Evolutionary conservation across 2,329 filamentous ascomycete species (phyloP).

Genomic region (Fusarium continuum): DNA sequence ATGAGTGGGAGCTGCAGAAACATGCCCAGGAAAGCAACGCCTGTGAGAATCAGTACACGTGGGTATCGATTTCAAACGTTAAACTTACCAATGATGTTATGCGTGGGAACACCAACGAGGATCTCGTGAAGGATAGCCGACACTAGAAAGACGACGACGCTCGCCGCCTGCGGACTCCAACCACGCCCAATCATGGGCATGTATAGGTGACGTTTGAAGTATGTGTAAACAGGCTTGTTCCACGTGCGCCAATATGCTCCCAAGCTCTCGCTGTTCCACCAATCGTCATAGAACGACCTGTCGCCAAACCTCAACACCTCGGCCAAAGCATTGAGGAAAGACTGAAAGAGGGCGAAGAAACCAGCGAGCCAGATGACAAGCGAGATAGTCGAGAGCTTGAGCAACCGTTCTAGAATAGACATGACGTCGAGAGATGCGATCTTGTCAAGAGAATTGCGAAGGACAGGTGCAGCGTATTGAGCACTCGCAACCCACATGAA

Average conservation of each 20-base stretch:
- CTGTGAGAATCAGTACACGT: slow-evolving; percentile 51
- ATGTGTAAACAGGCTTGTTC: slow-evolving; percentile 98
- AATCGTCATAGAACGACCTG: slow-evolving; percentile 93
- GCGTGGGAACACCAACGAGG: slow-evolving; percentile 91
- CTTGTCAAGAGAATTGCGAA: slow-evolving; percentile 89
- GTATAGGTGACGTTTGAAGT: slow-evolving; percentile 95
- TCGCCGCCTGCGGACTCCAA: slow-evolving; percentile 75
- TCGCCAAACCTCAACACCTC: slow-evolving; percentile 92
- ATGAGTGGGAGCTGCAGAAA: slow-evolving; percentile 92
- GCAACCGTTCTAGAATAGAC: slow-evolving; percentile 85
- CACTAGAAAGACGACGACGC: slow-evolving; percentile 84
- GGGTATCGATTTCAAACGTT: background rate
- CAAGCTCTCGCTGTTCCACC: slow-evolving; percentile 94
- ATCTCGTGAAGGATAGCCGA: slow-evolving; percentile 92
- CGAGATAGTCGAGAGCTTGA: slow-evolving; percentile 96
- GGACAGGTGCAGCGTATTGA: slow-evolving; percentile 90
- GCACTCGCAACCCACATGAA: slow-evolving; percentile 96
- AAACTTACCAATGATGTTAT: slow-evolving; percentile 82
- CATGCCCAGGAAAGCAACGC: slow-evolving; percentile 95
- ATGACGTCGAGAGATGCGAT: slow-evolving; percentile 82
- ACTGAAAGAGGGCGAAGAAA: slow-evolving; percentile 97
- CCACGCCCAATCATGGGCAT: slow-evolving; percentile 86
- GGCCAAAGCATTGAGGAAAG: slow-evolving; percentile 87
- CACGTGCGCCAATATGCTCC: slow-evolving; percentile 93
- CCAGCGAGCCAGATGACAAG: slow-evolving; percentile 97